These are phyloP conservation scores for Fusarium sp. DNA, from an alignment of 2,329 filamentous ascomycete genomes.

Conservation along the genomic window DNA sequence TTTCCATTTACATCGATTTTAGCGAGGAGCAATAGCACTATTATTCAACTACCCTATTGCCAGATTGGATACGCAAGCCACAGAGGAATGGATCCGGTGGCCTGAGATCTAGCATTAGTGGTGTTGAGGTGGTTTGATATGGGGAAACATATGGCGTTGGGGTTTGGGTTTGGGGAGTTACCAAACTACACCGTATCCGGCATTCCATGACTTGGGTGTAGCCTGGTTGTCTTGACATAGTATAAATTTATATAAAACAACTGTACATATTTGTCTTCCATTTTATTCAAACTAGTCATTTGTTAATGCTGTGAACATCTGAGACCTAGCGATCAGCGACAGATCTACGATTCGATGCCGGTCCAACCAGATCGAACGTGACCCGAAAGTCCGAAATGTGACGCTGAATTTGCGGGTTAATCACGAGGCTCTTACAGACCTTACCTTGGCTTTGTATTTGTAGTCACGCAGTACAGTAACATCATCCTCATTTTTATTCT, in stretches of 20 bases:
- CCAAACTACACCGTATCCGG: slow-evolving; percentile 28
- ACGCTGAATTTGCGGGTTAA: slow-evolving; percentile 25
- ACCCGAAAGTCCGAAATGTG: slow-evolving; percentile 19
- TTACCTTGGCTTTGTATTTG: neutral
- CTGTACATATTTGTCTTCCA: neutral
- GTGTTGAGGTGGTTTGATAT: slow-evolving; percentile 36
- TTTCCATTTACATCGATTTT: neutral
- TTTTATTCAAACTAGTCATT: neutral
- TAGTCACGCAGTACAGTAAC: slow-evolving; percentile 12
- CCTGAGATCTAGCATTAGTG: slow-evolving; percentile 30
- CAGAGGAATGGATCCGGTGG: slow-evolving; percentile 9
- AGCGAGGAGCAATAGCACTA: neutral
- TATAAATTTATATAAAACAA: neutral
- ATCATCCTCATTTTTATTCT: neutral
- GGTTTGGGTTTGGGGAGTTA: neutral
- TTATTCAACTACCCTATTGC: neutral
- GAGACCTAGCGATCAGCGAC: slow-evolving; percentile 20
- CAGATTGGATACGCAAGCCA: neutral
- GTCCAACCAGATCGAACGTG: slow-evolving; percentile 15
- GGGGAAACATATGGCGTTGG: slow-evolving; percentile 34
- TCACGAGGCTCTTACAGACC: slow-evolving; percentile 17
- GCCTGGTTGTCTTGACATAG: neutral
- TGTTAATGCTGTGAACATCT: neutral
- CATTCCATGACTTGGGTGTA: slow-evolving; percentile 13
- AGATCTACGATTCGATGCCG: slow-evolving; percentile 34